phyloP scores from a whole-genome alignment of 1,284 basidiomycete genomes.

The Caloboletus inedulis region DNA sequence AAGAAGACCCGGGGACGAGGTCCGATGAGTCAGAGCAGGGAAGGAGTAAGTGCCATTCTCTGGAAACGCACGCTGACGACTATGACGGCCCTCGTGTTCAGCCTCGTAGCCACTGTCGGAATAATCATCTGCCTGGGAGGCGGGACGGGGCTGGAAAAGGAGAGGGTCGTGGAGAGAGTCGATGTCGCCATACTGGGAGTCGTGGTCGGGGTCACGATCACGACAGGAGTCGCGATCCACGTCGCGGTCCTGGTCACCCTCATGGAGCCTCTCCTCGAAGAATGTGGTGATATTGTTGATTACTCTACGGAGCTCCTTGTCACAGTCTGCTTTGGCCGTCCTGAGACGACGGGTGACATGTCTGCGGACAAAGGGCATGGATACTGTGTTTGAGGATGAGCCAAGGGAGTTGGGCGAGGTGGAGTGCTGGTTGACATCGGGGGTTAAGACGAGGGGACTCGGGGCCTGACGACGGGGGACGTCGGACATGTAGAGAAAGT shows the following conservation, averaged over 20 bases:
- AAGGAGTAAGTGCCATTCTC: conserved; percentile 40
- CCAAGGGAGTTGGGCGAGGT: conserved; percentile 43
- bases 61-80: conserved; percentile 71
- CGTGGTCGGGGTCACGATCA: conserved; percentile 45
- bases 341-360: conserved; percentile 93
- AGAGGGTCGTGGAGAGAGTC: conserved; percentile 61
- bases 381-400: conserved; percentile 68
- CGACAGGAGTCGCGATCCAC: conserved; percentile 57
- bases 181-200: conserved; percentile 50
- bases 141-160: conserved; percentile 51
- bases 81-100: conserved; percentile 66
- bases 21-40: conserved; percentile 51
- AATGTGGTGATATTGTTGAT: conserved; percentile 91
- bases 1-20: conserved; percentile 53
- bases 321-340: conserved; percentile 92
- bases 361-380: conserved; percentile 88
- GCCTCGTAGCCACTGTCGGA: conserved; percentile 78
- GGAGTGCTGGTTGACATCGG: conserved; percentile 52
- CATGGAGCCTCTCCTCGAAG: conserved; percentile 86
- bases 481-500: conserved; percentile 18
- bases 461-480: conserved; percentile 63
- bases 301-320: conserved; percentile 90
- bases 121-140: conserved; percentile 63
- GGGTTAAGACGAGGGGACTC: conserved; percentile 72
- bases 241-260: conserved; percentile 63